Evolutionary conservation across 495 filamentous ascomycete species (phyloP).

Genomic region (Collariella sp.): DNA sequence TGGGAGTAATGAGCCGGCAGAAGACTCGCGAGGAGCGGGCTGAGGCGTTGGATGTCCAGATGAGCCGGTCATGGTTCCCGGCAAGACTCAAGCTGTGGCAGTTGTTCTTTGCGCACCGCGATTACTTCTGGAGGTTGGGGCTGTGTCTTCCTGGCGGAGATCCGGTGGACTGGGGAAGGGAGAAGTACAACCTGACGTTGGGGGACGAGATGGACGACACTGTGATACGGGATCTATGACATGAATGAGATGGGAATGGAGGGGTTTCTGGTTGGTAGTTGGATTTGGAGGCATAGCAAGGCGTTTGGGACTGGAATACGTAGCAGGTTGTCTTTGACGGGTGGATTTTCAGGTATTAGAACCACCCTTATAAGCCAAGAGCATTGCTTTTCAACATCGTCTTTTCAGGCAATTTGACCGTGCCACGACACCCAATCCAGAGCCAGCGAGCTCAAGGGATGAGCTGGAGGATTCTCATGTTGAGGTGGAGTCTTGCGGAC

Average conservation of each 20-base stretch:
- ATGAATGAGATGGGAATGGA: not conserved
- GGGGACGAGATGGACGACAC: not conserved
- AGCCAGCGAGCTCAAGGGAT: too few relatives aligned
- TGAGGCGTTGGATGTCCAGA: conserved; percentile 7
- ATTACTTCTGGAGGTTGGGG: conserved; percentile 93
- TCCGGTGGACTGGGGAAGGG: conserved; percentile 55
- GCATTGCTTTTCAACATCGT: too few relatives aligned
- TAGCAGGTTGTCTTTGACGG: not conserved
- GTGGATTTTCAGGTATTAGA: not conserved
- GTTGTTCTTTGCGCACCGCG: conserved; percentile 87
- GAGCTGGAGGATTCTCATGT: too few relatives aligned
- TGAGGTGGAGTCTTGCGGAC: too few relatives aligned
- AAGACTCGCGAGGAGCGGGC: not conserved
- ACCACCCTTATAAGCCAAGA: too few relatives aligned
- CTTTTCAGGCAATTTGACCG: too few relatives aligned
- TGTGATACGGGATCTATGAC: conserved; percentile 14
- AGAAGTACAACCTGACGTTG: conserved; percentile 28
- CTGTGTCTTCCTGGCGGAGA: conserved; percentile 83
- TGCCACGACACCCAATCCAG: too few relatives aligned
- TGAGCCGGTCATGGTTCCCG: conserved; percentile 39
- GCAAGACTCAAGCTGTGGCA: conserved; percentile 70
- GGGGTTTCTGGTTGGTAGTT: not conserved
- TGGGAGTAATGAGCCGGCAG: not conserved
- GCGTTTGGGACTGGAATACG: not conserved
- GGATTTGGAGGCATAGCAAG: not conserved